These are phyloP conservation scores for Vitis cinerea DNA, from an alignment of 164 flowering plant genomes.

Conservation along the genomic window DNA sequence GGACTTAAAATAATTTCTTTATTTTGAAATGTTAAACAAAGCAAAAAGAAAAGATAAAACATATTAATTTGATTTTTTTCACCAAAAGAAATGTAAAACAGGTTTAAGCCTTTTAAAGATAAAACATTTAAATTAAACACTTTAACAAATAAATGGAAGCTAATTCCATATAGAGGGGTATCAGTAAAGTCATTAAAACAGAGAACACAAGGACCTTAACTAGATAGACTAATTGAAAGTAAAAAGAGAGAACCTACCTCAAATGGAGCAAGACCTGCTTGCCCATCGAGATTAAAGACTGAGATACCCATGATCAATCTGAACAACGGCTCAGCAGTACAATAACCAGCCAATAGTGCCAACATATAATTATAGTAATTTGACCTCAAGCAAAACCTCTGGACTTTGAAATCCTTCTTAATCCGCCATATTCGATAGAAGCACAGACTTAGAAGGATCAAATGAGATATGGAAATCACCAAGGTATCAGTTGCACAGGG, in stretches of 20 bases:
- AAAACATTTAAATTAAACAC: too few relatives aligned
- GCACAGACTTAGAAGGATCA: conserved; percentile 69
- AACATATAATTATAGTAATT: conserved; percentile 62
- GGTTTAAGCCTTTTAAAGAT: too few relatives aligned
- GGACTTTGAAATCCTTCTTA: conserved; percentile 50
- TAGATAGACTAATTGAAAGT: too few relatives aligned
- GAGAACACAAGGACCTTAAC: not conserved
- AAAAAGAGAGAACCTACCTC: conserved; percentile 51
- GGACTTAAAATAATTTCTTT: too few relatives aligned
- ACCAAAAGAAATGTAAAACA: too few relatives aligned
- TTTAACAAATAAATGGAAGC: too few relatives aligned
- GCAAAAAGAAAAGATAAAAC: too few relatives aligned
- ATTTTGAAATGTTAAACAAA: too few relatives aligned
- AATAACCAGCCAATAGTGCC: conserved; percentile 63
- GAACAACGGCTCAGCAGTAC: conserved; percentile 75
- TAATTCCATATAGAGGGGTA: too few relatives aligned
- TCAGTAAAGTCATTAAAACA: not conserved
- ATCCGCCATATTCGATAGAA: conserved; percentile 70
- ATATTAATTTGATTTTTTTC: too few relatives aligned
- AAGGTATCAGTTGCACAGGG: conserved; percentile 80
- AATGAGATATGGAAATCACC: conserved; percentile 64
- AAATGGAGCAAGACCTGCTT: conserved; percentile 67
- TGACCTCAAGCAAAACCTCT: conserved; percentile 67
- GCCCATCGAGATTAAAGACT: conserved; percentile 66
- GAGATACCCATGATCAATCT: conserved; percentile 88